phyloP scores from a whole-genome alignment of 208 protist species.

The Crithidia bombi region DNA sequence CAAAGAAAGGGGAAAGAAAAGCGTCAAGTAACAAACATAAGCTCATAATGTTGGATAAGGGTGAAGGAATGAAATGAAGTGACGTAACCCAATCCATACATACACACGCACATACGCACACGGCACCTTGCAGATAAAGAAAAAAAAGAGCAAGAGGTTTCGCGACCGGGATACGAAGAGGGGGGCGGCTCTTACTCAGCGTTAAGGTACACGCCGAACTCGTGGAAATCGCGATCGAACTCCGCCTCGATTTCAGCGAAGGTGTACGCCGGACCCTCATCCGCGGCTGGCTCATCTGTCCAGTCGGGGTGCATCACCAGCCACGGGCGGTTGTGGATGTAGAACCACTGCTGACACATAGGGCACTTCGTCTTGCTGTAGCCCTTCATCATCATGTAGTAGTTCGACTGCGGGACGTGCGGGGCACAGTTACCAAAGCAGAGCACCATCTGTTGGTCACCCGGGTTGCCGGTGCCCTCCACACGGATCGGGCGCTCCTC shows the following conservation, averaged over 20 bases:
- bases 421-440: conserved; percentile 91
- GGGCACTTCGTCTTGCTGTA: conserved; percentile 91
- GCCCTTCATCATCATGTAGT: conserved; percentile 93
- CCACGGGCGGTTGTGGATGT: conserved; percentile 90
- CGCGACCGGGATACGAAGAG: background rate
- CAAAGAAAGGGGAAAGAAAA: conserved; percentile 2
- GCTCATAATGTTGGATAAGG: conserved; percentile 23
- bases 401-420: conserved; percentile 89
- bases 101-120: background rate
- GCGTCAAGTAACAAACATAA: conserved; percentile 9
- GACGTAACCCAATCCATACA: conserved; percentile 1
- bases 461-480: conserved; percentile 82
- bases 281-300: conserved; percentile 88
- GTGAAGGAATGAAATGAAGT: conserved; percentile 22
- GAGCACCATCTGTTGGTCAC: conserved; percentile 84
- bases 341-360: conserved; percentile 92
- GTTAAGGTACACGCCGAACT: conserved; percentile 91
- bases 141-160: background rate
- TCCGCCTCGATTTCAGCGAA: conserved; percentile 92
- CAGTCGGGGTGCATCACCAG: conserved; percentile 92
- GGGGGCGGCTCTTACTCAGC: conserved; percentile 60
- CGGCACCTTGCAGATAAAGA: conserved; percentile 4
- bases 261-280: conserved; percentile 89
- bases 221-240: conserved; percentile 92
- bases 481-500: conserved; percentile 89